Conservation (phyloP, 2,329 filamentous ascomycete genomes). For the Nemania diffusa region DNA sequence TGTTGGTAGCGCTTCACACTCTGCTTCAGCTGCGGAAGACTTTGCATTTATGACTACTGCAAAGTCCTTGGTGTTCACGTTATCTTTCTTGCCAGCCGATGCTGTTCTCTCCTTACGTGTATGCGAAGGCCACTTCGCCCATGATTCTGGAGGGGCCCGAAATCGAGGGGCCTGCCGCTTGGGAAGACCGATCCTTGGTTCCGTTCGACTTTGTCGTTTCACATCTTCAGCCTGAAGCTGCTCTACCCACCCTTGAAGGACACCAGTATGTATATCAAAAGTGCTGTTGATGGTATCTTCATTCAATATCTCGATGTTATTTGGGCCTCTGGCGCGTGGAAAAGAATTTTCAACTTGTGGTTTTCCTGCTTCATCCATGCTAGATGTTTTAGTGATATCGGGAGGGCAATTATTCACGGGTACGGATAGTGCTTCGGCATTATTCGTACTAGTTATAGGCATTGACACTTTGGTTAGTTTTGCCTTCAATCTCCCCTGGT, state of each 20-base stretch:
- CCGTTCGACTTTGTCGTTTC: slow-evolving; percentile 19
- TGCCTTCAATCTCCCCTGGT: slow-evolving; percentile 15
- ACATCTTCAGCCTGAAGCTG: slow-evolving; percentile 42
- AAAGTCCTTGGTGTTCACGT: slow-evolving; percentile 44
- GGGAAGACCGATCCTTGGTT: slow-evolving; percentile 9
- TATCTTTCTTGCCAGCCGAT: slow-evolving; percentile 43
- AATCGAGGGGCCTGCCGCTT: slow-evolving; percentile 28
- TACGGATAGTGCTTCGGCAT: background rate
- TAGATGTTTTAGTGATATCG: background rate
- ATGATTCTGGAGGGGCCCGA: slow-evolving; percentile 45
- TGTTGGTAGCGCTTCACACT: slow-evolving; percentile 6
- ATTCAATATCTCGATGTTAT: background rate
- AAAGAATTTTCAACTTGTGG: background rate
- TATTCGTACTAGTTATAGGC: slow-evolving; percentile 13
- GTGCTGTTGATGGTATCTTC: slow-evolving; percentile 22
- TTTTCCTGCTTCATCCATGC: background rate
- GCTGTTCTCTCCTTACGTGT: slow-evolving; percentile 45
- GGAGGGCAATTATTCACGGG: background rate
- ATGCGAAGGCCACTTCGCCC: slow-evolving; percentile 51
- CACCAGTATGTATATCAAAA: slow-evolving; percentile 40
- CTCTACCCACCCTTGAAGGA: slow-evolving; percentile 46
- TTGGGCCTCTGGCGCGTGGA: background rate
- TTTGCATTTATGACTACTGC: slow-evolving; percentile 10
- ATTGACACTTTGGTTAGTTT: slow-evolving; percentile 21
- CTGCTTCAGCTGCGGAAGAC: background rate